Evolutionary conservation across 1,284 basidiomycete species (phyloP).

Genomic region (Cryptococcus deneoformans): DNA sequence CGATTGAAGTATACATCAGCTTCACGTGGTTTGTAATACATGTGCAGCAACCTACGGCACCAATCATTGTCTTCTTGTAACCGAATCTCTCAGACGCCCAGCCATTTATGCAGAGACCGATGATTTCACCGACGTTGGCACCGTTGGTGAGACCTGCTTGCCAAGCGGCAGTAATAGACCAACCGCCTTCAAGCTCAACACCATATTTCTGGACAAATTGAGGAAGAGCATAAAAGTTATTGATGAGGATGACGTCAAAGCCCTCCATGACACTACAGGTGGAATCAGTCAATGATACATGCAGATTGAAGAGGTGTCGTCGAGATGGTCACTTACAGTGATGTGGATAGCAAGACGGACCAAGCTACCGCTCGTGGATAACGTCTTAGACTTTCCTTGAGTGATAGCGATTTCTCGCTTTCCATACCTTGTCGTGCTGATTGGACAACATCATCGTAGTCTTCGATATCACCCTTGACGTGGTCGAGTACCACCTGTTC

Average conservation of each 20-base stretch:
- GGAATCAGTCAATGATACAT: no score
- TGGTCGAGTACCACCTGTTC: slow-evolving; percentile 10
- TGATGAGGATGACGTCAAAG: slow-evolving; percentile 10
- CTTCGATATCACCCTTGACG: slow-evolving; percentile 10
- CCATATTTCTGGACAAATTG: slow-evolving; percentile 45
- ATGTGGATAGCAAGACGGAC: slow-evolving; percentile 38
- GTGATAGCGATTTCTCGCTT: slow-evolving; percentile 28
- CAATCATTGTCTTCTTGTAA: slow-evolving; percentile 43
- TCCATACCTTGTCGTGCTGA: slow-evolving; percentile 17
- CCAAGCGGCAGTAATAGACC: slow-evolving; percentile 42
- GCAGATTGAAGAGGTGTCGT: no score
- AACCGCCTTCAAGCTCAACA: slow-evolving; percentile 10
- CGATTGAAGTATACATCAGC: no score
- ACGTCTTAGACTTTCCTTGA: slow-evolving; percentile 25
- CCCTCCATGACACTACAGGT: slow-evolving; percentile 48
- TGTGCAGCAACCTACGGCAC: slow-evolving; percentile 6
- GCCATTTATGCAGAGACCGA: slow-evolving; percentile 45
- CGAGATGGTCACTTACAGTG: slow-evolving; percentile 19
- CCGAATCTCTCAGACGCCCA: slow-evolving; percentile 44
- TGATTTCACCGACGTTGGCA: slow-evolving; percentile 30
- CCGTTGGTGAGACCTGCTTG: slow-evolving; percentile 44
- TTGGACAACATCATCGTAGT: slow-evolving; percentile 13
- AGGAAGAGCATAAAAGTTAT: slow-evolving; percentile 33
- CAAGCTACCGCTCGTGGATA: slow-evolving; percentile 49
- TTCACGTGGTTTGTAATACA: no score